Base-by-base conservation (phyloP, 768 basidiomycete species). In the Boletus pseudopeckii region DNA sequence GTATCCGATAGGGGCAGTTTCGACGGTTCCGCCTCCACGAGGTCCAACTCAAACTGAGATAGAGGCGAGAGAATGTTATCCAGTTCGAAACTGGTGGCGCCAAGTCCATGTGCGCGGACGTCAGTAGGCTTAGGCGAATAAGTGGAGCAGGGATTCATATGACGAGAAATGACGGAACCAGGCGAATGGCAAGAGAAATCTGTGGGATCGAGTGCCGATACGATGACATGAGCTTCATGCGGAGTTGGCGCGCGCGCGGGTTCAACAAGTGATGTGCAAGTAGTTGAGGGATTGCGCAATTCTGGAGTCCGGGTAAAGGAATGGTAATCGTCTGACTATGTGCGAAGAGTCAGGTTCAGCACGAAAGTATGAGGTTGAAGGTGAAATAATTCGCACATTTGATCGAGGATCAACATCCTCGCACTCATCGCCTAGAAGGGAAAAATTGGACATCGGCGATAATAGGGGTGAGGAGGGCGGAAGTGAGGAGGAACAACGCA, bases 391-490 rank as follows among this genome's bases (percentile, higher is more conserved):
- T 40, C 54, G 66, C 67, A 58, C 78, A 72, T 64, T 62, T 65
- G 71, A 50, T 14, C 4, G 40, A 41, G 54, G 52, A 55, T 66
- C 52, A 26, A 40, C 17, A 36, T 55, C 56, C 24, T 57, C 56
- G 4, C 22, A 46, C 14, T 61, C 61, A 34, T 64, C 57, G 65
- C 68, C 58, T 24, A 74, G 67, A 26, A 75, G 72, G 36, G 71
- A 65, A 36, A 72, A 65, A 34, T 61, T 58, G 22, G 75, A 73
- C 56, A 75, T 68, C 13, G 77, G 78, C 0, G 79, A 79, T 28
- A 73, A 60, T 6, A 73, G 70, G 20, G 78, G 77, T 2, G 79
- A 78, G 14, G 79, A 79, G 14, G 78, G 73, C 7, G 68, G 63
- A 47, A 67, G 66, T 39, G 64, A 36, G 18, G 70, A 68, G 34